phyloP scores from a whole-genome alignment of 2,329 filamentous ascomycete genomes.

The Ascochyta koolunga region DNA sequence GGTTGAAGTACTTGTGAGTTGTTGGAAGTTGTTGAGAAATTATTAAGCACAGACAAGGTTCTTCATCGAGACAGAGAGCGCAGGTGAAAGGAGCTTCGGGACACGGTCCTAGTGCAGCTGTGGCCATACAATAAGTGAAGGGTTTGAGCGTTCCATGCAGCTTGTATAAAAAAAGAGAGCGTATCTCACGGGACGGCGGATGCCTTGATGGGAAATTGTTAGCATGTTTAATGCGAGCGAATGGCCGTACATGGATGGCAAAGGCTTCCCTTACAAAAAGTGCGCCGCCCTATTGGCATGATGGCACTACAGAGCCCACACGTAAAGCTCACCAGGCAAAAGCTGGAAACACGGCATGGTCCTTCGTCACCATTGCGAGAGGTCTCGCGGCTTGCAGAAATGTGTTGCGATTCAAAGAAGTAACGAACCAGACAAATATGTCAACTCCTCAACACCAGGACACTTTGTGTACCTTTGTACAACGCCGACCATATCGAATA shows the following conservation, averaged over 20 bases:
- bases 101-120: background rate
- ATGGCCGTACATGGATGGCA: too few species aligned
- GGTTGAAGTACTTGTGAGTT: background rate
- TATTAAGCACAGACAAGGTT: too few species aligned
- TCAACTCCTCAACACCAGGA: constrained; percentile 4
- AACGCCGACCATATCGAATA: constrained; percentile 5
- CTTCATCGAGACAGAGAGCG: background rate
- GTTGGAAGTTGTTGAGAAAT: background rate
- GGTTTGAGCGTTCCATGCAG: background rate
- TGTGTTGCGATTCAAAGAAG: constrained; percentile 1
- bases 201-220: too few species aligned
- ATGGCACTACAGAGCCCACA: too few species aligned
- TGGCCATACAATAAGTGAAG: background rate
- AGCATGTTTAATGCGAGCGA: too few species aligned
- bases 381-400: background rate
- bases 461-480: background rate
- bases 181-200: background rate
- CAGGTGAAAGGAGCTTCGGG: background rate
- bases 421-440: background rate
- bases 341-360: background rate
- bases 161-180: background rate
- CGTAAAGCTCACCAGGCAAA: too few species aligned
- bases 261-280: too few species aligned
- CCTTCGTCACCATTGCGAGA: background rate
- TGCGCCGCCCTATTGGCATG: too few species aligned